Conservation (phyloP, 345 rosid species). For the Sisymbrium irio region DNA sequence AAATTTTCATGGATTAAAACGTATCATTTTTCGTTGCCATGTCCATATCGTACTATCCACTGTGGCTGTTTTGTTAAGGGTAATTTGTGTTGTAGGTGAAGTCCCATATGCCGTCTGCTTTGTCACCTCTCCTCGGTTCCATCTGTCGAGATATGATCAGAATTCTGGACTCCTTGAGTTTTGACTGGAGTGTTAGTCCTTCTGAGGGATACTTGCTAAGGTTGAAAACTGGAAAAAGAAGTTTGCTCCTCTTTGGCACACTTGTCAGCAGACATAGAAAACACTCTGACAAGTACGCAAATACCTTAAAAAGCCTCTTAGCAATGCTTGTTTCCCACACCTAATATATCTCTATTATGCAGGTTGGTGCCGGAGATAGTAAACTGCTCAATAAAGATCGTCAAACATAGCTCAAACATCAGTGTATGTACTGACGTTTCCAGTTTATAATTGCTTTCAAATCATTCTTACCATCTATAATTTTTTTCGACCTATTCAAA, state of each 20-base stretch:
- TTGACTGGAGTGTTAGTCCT: constrained; percentile 39
- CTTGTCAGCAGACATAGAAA: constrained; percentile 81
- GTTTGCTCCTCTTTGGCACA: constrained; percentile 66
- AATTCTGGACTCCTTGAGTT: constrained; percentile 63
- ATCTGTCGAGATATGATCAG: constrained; percentile 53
- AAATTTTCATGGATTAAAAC: neutral
- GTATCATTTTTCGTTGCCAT: constrained; percentile 4
- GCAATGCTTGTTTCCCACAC: neutral
- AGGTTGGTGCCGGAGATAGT: constrained; percentile 75
- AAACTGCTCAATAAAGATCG: constrained; percentile 58
- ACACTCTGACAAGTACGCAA: constrained; percentile 67
- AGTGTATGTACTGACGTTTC: constrained; percentile 46
- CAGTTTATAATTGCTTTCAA: constrained; percentile 9
- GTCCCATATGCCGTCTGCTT: constrained; percentile 74
- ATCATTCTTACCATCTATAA: neutral
- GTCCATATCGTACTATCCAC: constrained; percentile 18
- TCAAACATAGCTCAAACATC: constrained; percentile 50
- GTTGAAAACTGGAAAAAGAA: constrained; percentile 74
- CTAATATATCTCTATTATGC: constrained; percentile 26
- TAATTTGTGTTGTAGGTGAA: constrained; percentile 57
- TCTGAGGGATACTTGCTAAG: constrained; percentile 49
- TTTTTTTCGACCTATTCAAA: constrained; percentile 11
- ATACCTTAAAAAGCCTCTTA: neutral
- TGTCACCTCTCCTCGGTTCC: constrained; percentile 57
- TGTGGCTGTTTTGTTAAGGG: constrained; percentile 33